Evolutionary conservation across 176 grass and related monocot species (phyloP), one percentile per base, ranked within the genome.

Genomic region (Raddia distichophylla): DNA sequence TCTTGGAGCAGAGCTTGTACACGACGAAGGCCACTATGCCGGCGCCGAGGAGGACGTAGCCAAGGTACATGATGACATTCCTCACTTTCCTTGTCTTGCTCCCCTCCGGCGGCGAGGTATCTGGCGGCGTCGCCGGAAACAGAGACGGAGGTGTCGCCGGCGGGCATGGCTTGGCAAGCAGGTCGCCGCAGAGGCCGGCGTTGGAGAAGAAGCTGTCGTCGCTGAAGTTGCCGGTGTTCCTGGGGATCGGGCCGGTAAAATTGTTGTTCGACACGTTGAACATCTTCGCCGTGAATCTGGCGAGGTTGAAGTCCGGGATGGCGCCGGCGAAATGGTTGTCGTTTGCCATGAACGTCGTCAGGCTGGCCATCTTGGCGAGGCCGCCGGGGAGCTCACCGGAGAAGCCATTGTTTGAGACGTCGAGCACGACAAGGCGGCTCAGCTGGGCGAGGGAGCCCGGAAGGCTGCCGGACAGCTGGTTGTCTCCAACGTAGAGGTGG

Each of bases 201-300:
- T 94, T 94, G 2, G 60, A 71, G 18, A 4, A 60, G 65, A 81
- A 91, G 6, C 76, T 73, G 6, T 5, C 4, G 0, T 2, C 0
- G 66, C 14, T 37, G 43, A 94, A 86, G 0, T 0, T 10, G 8
- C 20, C 80, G 10, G 9, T 1, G 3, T 59, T 47, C 34, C 27
- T 19, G 5, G 88, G 88, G 56, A 94, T 75, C 4, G 65, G 42
- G 0, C 92, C 92, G 6, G 82, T 73, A 60, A 94, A 69, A n/a
- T 22, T 71, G 76, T 94, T 94, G 60, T 89, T 61, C 6, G 88
- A 77, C 17, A 91, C 86, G 57, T 10, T 53, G 79, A 91, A 94
- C 50, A 5, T 52, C 12, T 15, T 13, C 3, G 50, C 3, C 1
- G 13, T 12, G 22, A 69, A 62, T 0, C 1, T 42, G 40, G 6